Base-by-base conservation (phyloP, 2,329 filamentous ascomycete genomes). In the Chaetomiaceae sp. region DNA sequence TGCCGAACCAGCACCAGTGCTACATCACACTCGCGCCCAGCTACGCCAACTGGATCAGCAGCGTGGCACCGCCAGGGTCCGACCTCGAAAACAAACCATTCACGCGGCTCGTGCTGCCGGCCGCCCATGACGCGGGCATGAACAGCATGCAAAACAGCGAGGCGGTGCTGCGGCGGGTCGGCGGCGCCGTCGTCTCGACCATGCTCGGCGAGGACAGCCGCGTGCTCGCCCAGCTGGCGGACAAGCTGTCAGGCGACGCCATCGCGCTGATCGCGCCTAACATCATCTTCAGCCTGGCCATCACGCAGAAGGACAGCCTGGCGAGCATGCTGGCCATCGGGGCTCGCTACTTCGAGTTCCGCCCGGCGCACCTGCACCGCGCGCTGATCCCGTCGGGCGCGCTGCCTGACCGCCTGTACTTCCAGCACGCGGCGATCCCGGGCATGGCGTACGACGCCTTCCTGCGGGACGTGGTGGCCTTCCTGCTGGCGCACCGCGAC, bases 341-440 rank as follows among this genome's bases (percentile, higher is more conserved):
- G 0, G 70, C 70, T 1, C 56, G 73, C 4, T 76, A 76, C 59
- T 76, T 76, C 43, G 73, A 75, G 58, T 75, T 75, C 53, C 62
- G 73, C 6, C 73, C 73, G 0, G 72, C 72, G 0, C 68, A 70
- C 47, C 67, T 72, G 42, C 70, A 73, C 55, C 58, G 61, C 1
- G 62, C 62, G 46, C 59, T 76, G 46, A 61, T 67, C 33, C 53
- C 50, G 5, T 54, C 61, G 17, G 58, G 56, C 26, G 60, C 60
- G n/a, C 60, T 70, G 6, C 68, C 70, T 2, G 70, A 75, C 51
- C 64, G 63, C 12, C 62, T 68, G 45, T 76, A 74, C 50, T 76
- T 76, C 59, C 69, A 72, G 53, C 72, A 75, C 56, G 67, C 67
- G 47, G 69, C 67, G 6, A 74, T 76, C 19, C 72, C 72, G 0